Percentiles rank a stretch among this genome's conserved stretches.
These are phyloP conservation scores for Williopsis jadinii DNA, from an alignment of 1,139 yeast species.

Conservation along the genomic window DNA sequence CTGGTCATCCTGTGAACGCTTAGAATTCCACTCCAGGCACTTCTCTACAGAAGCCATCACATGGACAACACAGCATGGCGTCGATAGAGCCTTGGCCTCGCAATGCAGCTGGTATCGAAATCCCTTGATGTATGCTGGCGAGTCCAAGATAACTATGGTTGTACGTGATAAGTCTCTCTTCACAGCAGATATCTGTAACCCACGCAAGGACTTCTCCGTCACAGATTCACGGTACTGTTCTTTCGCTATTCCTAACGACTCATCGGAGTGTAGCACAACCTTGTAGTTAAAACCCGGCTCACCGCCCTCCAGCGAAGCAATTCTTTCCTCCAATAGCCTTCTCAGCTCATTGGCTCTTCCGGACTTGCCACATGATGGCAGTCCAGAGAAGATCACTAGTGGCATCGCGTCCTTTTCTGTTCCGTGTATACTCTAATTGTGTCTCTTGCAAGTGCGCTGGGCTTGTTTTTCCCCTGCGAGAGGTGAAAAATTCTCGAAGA, in stretches of 20 bases:
- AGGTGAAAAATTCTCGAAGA: too few species aligned
- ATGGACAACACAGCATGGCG: conserved; percentile 81
- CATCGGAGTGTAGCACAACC: conserved; percentile 72
- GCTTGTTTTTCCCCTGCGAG: too few species aligned
- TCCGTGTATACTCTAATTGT: not conserved
- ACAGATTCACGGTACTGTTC: conserved; percentile 59
- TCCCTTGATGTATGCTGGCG: conserved; percentile 89
- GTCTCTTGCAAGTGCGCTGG: not conserved
- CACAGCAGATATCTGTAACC: conserved; percentile 82
- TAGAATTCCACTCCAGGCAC: conserved; percentile 57
- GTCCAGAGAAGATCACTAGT: conserved; percentile 73
- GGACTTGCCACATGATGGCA: conserved; percentile 81
- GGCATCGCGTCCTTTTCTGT: conserved; percentile 52
- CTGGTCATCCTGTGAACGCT: conserved; percentile 22
- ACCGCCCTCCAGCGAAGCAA: conserved; percentile 31
- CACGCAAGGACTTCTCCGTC: conserved; percentile 76
- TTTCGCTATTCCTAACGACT: conserved; percentile 64
- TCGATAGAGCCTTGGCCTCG: conserved; percentile 79
- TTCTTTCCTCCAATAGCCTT: conserved; percentile 39
- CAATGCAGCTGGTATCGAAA: conserved; percentile 90
- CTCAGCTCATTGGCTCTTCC: conserved; percentile 58
- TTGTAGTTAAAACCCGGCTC: conserved; percentile 42
- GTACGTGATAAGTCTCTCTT: conserved; percentile 67
- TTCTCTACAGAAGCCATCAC: conserved; percentile 59
- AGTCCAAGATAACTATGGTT: conserved; percentile 76